Conservation (phyloP, 1,284 basidiomycete species). For the Erythrobasidium hasegawianum region DNA sequence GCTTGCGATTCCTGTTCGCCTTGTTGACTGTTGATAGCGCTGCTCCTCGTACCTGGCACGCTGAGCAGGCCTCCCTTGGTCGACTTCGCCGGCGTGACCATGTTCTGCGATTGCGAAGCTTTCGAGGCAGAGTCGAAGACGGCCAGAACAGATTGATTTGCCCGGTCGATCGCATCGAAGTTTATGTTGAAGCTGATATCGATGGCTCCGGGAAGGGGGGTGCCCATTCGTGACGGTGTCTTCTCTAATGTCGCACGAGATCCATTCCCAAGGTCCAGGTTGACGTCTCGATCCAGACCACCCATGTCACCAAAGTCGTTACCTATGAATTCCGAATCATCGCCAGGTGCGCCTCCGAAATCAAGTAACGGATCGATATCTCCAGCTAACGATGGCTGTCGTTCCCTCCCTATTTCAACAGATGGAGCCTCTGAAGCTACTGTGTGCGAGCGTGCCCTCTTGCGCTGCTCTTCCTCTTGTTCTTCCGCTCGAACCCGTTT, state of each 20-base stretch:
- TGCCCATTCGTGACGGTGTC: slow-evolving; percentile 22
- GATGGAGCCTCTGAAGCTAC: slow-evolving; percentile 26
- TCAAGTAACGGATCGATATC: slow-evolving; percentile 18
- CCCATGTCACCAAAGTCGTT: slow-evolving; percentile 14
- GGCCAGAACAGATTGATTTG: slow-evolving; percentile 19
- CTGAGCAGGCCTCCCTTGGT: slow-evolving; percentile 9
- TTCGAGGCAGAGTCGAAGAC: slow-evolving; percentile 18
- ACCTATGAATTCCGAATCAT: slow-evolving; percentile 6
- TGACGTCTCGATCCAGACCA: slow-evolving; percentile 12
- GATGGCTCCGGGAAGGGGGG: slow-evolving; percentile 6
- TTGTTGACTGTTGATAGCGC: background rate
- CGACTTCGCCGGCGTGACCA: slow-evolving; percentile 11
- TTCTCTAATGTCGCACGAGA: slow-evolving; percentile 19
- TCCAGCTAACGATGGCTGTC: slow-evolving; percentile 5
- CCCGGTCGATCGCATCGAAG: slow-evolving; percentile 24
- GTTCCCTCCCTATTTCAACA: slow-evolving; percentile 33
- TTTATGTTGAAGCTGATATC: slow-evolving; percentile 34
- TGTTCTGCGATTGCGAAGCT: background rate
- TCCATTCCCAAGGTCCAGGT: slow-evolving; percentile 13
- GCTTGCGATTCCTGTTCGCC: slow-evolving; percentile 13
- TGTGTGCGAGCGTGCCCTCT: background rate
- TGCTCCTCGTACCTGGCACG: slow-evolving; percentile 20
- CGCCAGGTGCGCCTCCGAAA: slow-evolving; percentile 34
- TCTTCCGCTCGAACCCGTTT: background rate
- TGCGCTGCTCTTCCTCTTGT: background rate